phyloP scores from a whole-genome alignment of 192 early-diverging fungal genomes.

The Backusella macrospora region DNA sequence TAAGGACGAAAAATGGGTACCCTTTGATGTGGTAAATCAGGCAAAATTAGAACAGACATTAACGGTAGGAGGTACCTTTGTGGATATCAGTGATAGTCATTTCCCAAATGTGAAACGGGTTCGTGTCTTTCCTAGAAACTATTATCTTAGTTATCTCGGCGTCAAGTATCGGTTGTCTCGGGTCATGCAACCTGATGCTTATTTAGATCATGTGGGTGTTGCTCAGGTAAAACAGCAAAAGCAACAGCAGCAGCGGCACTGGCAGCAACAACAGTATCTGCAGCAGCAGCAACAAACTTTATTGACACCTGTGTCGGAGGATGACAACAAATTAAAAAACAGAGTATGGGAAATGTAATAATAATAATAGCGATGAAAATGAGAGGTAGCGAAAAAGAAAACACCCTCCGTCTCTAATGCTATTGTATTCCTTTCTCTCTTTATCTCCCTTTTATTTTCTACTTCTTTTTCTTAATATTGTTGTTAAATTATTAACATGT shows the following conservation, averaged over 20 bases:
- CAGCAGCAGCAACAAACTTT: neutral
- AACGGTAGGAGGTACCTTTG: conserved; percentile 38
- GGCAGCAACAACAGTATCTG: no score
- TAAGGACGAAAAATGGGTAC: conserved; percentile 36
- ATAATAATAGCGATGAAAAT: neutral
- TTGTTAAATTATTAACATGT: neutral
- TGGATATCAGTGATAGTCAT: conserved; percentile 38
- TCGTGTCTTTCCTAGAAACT: conserved; percentile 38
- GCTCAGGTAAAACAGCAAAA: conserved; percentile 20
- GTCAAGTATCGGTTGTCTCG: conserved; percentile 43
- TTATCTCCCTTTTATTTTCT: neutral
- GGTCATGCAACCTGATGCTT: conserved; percentile 43
- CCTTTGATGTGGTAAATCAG: conserved; percentile 39
- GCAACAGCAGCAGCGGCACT: neutral
- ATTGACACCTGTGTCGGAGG: neutral
- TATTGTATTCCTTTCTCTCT: neutral
- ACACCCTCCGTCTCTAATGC: neutral
- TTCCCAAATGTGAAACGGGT: conserved; percentile 40
- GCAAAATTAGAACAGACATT: conserved; percentile 39
- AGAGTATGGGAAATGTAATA: conserved; percentile 21
- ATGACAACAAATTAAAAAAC: neutral
- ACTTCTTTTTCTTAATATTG: neutral
- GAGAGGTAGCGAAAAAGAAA: neutral
- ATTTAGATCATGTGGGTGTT: conserved; percentile 32
- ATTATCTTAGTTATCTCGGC: conserved; percentile 41